Percentiles rank a stretch among this genome's conserved stretches.
phyloP scores from a whole-genome alignment of 83 land plant genomes.

The Picea abies region DNA sequence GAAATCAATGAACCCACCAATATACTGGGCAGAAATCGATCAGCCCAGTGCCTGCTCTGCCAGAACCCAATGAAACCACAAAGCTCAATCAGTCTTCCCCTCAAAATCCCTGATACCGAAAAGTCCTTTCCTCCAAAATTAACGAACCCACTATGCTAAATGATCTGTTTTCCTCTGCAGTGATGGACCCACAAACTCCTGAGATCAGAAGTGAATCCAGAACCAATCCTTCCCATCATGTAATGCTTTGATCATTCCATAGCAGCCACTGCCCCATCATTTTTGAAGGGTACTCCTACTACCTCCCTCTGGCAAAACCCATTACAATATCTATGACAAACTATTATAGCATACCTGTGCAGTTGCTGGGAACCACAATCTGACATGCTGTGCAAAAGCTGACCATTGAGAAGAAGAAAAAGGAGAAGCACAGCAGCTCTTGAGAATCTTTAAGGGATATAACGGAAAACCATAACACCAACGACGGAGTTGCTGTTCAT shows the following conservation, averaged over 20 bases:
- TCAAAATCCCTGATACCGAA: not conserved
- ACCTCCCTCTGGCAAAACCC: not conserved
- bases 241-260: constrained; percentile 15
- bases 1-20: constrained; percentile 14
- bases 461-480: constrained; percentile 17
- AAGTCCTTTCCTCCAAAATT: not conserved
- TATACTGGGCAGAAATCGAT: not conserved
- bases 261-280: constrained; percentile 4
- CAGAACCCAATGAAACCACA: not conserved
- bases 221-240: constrained; percentile 1
- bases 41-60: no score
- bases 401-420: not conserved
- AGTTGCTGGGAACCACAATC: constrained; percentile 17
- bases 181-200: constrained; percentile 4
- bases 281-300: not conserved
- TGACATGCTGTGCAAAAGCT: constrained; percentile 22
- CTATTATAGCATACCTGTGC: constrained; percentile 3
- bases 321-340: constrained; percentile 2
- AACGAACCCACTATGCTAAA: constrained; percentile 1
- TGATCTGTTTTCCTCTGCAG: not conserved
- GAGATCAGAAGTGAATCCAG: not conserved
- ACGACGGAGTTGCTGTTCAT: not conserved
- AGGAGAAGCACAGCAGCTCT: not conserved
- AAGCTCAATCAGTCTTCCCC: not conserved
- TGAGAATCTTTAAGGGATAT: constrained; percentile 10